These are phyloP conservation scores for Crithidia brevicula DNA, from an alignment of 208 protist genomes.

Conservation along the genomic window DNA sequence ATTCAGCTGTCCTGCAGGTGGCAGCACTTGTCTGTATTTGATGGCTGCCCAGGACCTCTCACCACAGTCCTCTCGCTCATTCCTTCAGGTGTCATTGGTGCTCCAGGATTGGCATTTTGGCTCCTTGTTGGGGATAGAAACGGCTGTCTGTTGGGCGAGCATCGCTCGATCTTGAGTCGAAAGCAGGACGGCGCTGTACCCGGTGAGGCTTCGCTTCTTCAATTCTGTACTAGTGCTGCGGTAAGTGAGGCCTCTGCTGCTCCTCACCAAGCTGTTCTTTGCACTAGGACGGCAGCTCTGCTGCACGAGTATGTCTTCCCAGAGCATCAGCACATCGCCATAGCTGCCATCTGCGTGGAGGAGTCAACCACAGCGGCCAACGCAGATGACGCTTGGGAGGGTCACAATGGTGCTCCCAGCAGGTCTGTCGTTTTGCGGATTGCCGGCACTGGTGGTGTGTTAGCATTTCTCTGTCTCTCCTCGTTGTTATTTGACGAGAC, in stretches of 20 bases:
- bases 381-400: not conserved
- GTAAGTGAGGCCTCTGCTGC: too few relatives aligned
- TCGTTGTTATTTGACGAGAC: too few relatives aligned
- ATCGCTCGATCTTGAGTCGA: not conserved
- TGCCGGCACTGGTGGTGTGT: slow-evolving; percentile 20
- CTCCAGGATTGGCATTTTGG: slow-evolving; percentile 1
- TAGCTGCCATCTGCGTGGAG: slow-evolving; percentile 22
- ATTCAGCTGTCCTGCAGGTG: not conserved
- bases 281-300: too few relatives aligned
- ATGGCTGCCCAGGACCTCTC: slow-evolving; percentile 21
- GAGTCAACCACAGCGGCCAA: not conserved
- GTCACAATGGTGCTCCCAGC: not conserved
- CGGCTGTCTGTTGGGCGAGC: slow-evolving; percentile 15
- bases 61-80: slow-evolving; percentile 17
- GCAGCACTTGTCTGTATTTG: slow-evolving; percentile 7
- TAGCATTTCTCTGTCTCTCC: slow-evolving; percentile 23
- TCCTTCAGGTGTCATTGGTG: not conserved
- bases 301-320: slow-evolving; percentile 29
- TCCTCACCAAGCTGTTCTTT: too few relatives aligned
- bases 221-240: too few relatives aligned
- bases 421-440: slow-evolving; percentile 13
- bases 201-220: too few relatives aligned
- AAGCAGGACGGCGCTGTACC: too few relatives aligned
- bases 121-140: slow-evolving; percentile 26
- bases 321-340: slow-evolving; percentile 25